A percentile compares a stretch with the other conserved stretches of the same genome.
Conservation (phyloP, 2,329 filamentous ascomycete genomes). For the Trichophyton benhamiae region DNA sequence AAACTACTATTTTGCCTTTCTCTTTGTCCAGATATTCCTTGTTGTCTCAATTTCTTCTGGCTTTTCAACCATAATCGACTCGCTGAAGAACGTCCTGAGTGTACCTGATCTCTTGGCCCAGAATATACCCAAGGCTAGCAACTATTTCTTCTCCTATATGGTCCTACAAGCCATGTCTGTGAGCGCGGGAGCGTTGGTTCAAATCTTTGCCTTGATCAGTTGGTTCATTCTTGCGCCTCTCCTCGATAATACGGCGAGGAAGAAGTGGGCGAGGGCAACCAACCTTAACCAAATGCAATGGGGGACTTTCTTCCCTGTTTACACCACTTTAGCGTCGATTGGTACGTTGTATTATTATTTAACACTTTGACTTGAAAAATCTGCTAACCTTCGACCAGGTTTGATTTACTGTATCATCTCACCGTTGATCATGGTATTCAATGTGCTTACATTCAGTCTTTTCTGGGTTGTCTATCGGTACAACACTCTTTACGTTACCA, state of each 20-base stretch:
- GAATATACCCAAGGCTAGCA: constrained; percentile 74
- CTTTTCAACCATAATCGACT: constrained; percentile 52
- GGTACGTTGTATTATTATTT: constrained; percentile 14
- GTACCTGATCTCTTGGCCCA: constrained; percentile 60
- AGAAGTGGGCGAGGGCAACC: constrained; percentile 80
- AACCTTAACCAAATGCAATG: constrained; percentile 66
- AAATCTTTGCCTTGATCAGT: constrained; percentile 62
- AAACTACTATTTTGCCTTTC: constrained; percentile 81
- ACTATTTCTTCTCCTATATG: constrained; percentile 99
- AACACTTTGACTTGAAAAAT: not conserved
- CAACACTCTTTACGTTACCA: constrained; percentile 87
- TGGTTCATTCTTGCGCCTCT: constrained; percentile 76
- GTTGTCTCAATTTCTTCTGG: constrained; percentile 78
- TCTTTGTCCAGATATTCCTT: constrained; percentile 90
- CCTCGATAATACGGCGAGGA: constrained; percentile 65
- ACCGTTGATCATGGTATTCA: constrained; percentile 83
- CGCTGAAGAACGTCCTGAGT: constrained; percentile 54
- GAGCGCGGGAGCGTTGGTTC: constrained; percentile 76
- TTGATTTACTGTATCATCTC: constrained; percentile 81
- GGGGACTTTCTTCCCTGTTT: constrained; percentile 90
- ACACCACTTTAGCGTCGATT: constrained; percentile 93
- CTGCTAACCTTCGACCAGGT: constrained; percentile 21
- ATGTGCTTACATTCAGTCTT: constrained; percentile 78
- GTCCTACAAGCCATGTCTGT: constrained; percentile 84
- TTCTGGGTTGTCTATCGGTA: constrained; percentile 96